Evolutionary conservation across 164 flowering plant species (phyloP), one percentile per base, ranked within the genome.

Genomic region (Echeveria elegans): DNA sequence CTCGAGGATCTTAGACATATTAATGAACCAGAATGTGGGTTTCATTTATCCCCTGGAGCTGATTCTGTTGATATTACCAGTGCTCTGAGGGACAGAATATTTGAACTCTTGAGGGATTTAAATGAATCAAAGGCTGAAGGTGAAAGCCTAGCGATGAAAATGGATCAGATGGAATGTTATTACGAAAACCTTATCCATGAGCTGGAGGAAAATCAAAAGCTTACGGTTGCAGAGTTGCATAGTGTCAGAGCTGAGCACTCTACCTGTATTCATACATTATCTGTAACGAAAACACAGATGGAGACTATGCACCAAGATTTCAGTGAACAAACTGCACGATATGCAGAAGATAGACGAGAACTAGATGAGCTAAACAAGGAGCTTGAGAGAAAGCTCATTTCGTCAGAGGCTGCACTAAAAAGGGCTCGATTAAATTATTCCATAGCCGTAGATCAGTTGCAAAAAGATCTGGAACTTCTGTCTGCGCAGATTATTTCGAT

Each of bases 141-240:
- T 47, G 89, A 80, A 66, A 79, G 66, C 77, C 90, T 92, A 64
- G 40, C 72, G 10, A 79, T 75, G 74, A 95, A 92, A 78, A 85
- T 87, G 94, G 84, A 82, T 71, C 86, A 92, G 85, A 91, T 90
- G 97, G 99, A 95, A 74, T 83, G 90, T 77, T 91, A 89, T 76
- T 95, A 91, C 77, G 97, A 95, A 82, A 82, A 90, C 60, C 90
- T 95, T 58, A 67, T 92, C 68, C 97, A 88, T 62, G 97, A 89
- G 77, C 86, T 92, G n/a, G 99, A 91, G 80, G 96, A 87, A 80
- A 92, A 81, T 79, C 99, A 88, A 74, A 88, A 89, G 79, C 90
- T 79, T 72, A 73, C 90, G 85, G 75, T 87, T 50, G 94, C 73
- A 66, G 99, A 95, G 77, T 74, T 89, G 79, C 93, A 92, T 74